Base-by-base conservation (phyloP, 2,329 filamentous ascomycete genomes). In the Cytospora piceae region DNA sequence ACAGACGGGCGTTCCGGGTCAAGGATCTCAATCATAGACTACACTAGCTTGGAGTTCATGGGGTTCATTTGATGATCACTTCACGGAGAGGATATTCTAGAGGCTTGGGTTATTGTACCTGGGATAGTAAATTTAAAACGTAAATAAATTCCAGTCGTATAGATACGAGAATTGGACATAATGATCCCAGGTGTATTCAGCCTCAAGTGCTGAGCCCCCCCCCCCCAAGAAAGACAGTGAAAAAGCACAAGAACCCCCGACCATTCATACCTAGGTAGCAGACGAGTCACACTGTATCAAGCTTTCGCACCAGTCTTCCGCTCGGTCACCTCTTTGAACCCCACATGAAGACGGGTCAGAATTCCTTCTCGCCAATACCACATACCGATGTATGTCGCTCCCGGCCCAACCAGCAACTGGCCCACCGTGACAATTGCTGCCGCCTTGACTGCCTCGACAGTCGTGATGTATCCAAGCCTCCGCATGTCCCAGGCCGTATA, bases 401-500 rank as follows among this genome's bases (percentile, higher is more conserved):
- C 61, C 6, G 54, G 46, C 29, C 61, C 61, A 15, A 64, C 53
- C 12, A 24, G 34, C 5, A 58, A 29, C 54, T 63, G 61, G 15
- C 54, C 61, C 14, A 46, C 52, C 5, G 17, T 29, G 27, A 63
- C 29, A 1, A 20, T 53, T 4, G 55, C 29, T 24, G 20, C 53
- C 17, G 61, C 61, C 52, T 53, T 1, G 5, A 34, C 42, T 11
- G 54, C 61, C 11, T 15, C 32, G 4, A 17, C 1, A 3, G 42
- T 58, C 17, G 61, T 58, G 11, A 58, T 32, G 46, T 58, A 58
- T 17, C 61, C 61, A n/a, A 58, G 20, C 54, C 49, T 56, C 29
- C 61, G 61, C 54, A 63, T n/a, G 31, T 63, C 56, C 42, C 42
- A 58, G 31, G 57, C 32, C 42, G 53, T 58, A 34, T 39, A 63